A percentile compares a stretch with the other conserved stretches of the same genome.
Conservation (phyloP, 2,329 filamentous ascomycete species). For the Thelonectria olida region DNA sequence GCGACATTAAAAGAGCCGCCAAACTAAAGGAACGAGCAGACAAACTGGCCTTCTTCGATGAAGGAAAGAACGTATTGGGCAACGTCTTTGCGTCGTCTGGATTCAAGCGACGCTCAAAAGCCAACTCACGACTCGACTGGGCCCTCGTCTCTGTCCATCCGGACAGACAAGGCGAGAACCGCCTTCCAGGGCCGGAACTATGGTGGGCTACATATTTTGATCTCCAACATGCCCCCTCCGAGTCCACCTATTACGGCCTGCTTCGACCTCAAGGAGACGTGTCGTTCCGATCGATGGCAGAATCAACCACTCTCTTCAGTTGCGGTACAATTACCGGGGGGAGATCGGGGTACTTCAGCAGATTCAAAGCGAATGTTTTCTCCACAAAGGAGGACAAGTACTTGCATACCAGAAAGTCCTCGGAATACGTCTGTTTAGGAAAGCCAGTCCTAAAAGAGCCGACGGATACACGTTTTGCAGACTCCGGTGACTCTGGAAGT, state of each 20-base stretch:
- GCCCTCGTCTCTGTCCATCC: background rate
- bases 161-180: background rate
- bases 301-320: background rate
- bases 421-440: background rate
- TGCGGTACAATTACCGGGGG: background rate
- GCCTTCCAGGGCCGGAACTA: background rate
- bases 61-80: background rate
- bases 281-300: background rate
- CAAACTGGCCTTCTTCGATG: background rate
- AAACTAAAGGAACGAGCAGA: background rate
- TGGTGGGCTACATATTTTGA: background rate
- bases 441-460: background rate
- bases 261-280: background rate
- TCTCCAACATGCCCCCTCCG: background rate
- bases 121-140: background rate
- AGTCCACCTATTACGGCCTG: background rate
- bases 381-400: background rate
- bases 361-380: background rate
- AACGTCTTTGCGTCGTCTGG: background rate
- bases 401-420: background rate
- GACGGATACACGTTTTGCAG: background rate
- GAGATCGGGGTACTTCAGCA: background rate
- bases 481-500: conserved; percentile 5
- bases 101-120: background rate
- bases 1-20: no score